Conservation (phyloP, 2,329 filamentous ascomycete genomes). For the Penicillium sp. region DNA sequence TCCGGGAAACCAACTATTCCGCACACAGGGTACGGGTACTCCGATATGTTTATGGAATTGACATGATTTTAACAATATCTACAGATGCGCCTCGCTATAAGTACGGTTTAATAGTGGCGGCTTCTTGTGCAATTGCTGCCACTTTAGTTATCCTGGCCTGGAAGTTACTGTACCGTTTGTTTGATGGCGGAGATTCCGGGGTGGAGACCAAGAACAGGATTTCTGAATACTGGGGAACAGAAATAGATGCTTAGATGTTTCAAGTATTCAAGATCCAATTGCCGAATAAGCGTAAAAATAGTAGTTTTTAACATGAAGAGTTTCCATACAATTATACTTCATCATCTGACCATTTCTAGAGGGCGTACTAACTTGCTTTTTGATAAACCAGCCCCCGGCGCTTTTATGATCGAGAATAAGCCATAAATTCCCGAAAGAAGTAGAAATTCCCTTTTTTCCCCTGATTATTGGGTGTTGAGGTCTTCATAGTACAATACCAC, state of each 20-base stretch:
- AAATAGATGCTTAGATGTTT: not conserved
- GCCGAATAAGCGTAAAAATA: too few species aligned
- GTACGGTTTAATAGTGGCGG: conserved; percentile 1
- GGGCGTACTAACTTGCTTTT: conserved; percentile 1
- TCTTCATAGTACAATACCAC: not conserved
- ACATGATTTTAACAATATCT: not conserved
- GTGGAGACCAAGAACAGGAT: not conserved
- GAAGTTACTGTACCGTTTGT: conserved; percentile 4
- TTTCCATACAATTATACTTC: too few species aligned
- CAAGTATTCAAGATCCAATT: not conserved
- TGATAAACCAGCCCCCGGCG: too few species aligned
- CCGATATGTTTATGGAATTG: not conserved
- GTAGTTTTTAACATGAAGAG: too few species aligned
- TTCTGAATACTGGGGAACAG: not conserved
- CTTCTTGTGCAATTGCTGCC: conserved; percentile 2
- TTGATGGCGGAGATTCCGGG: conserved; percentile 7
- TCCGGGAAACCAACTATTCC: conserved; percentile 27
- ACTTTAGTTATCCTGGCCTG: conserved; percentile 3
- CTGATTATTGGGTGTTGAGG: too few species aligned
- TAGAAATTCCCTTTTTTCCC: too few species aligned
- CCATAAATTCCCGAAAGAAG: too few species aligned
- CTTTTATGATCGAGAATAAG: too few species aligned
- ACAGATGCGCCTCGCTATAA: conserved; percentile 7
- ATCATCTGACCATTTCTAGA: not conserved
- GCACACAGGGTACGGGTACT: conserved; percentile 17